A percentile compares a stretch with the other conserved stretches of the same genome.
phyloP scores from a whole-genome alignment of 2,329 filamentous ascomycete species.

The Podosphaera leucotricha region DNA sequence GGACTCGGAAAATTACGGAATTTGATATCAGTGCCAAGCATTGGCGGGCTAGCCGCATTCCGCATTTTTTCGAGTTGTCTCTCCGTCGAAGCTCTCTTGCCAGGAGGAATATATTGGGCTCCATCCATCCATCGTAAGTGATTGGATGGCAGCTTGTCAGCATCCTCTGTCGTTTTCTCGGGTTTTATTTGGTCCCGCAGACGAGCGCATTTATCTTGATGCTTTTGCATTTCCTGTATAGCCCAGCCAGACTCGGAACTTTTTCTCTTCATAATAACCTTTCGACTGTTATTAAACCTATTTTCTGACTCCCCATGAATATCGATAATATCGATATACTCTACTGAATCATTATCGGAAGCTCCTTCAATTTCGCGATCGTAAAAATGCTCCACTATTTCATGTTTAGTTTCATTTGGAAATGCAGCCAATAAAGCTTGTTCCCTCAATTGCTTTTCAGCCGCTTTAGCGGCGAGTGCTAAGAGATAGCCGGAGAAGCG shows the following conservation, averaged over 20 bases:
- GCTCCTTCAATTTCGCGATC: conserved; percentile 13
- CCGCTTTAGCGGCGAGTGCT: conserved; percentile 55
- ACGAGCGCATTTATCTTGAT: conserved; percentile 15
- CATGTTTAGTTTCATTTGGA: conserved; percentile 33
- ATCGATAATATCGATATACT: conserved; percentile 12
- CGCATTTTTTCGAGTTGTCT: conserved; percentile 26
- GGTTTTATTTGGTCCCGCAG: conserved; percentile 15
- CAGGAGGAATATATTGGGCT: not conserved
- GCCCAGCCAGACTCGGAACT: conserved; percentile 15
- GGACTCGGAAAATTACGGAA: conserved; percentile 71
- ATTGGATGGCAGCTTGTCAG: conserved; percentile 12
- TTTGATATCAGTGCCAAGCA: conserved; percentile 61
- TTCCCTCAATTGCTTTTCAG: conserved; percentile 56
- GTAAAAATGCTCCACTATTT: conserved; percentile 17
- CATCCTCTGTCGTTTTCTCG: conserved; percentile 15
- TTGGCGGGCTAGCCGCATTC: conserved; percentile 47
- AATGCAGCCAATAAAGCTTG: conserved; percentile 49
- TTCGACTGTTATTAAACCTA: conserved; percentile 3
- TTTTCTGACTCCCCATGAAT: conserved; percentile 5
- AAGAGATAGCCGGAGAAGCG: conserved; percentile 55
- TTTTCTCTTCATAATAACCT: conserved; percentile 6
- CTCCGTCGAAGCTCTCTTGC: conserved; percentile 9
- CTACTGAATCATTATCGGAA: conserved; percentile 15
- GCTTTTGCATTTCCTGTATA: conserved; percentile 15
- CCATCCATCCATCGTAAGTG: conserved; percentile 14